phyloP scores from a whole-genome alignment of 805 yeast species.

The Cyberlindnera petersonii region DNA sequence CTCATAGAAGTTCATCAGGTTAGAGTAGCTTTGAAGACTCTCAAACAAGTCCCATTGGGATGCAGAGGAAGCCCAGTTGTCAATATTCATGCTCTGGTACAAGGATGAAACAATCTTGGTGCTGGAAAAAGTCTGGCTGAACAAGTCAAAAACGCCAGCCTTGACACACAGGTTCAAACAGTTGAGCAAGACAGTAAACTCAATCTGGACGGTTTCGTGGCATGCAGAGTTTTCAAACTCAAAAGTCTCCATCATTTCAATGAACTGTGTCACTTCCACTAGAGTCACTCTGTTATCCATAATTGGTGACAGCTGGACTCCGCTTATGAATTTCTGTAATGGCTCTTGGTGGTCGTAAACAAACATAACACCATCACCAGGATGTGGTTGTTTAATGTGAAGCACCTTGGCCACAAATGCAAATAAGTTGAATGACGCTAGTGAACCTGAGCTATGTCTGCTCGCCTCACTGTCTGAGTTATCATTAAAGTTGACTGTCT shows the following conservation, averaged over 20 bases:
- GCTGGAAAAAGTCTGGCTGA: slow-evolving; percentile 9
- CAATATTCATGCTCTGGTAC: slow-evolving; percentile 1
- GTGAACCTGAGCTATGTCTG: slow-evolving; percentile 5
- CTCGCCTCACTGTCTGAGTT: slow-evolving; percentile 17
- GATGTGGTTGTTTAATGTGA: not conserved
- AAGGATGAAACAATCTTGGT: slow-evolving; percentile 3
- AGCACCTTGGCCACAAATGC: slow-evolving; percentile 14
- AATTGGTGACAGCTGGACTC: not conserved
- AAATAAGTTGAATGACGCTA: slow-evolving; percentile 5
- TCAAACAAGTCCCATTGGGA: slow-evolving; percentile 7
- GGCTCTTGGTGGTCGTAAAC: slow-evolving; percentile 12
- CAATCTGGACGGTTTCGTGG: slow-evolving; percentile 4
- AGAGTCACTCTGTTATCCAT: slow-evolving; percentile 9
- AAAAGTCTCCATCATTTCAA: slow-evolving; percentile 8
- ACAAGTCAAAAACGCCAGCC: slow-evolving; percentile 2
- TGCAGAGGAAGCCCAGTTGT: slow-evolving; percentile 9
- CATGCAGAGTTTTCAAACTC: not conserved
- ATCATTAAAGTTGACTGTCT: not conserved
- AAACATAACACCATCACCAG: slow-evolving; percentile 7
- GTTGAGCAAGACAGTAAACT: slow-evolving; percentile 7
- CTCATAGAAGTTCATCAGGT: slow-evolving; percentile 22
- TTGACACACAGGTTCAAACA: slow-evolving; percentile 7
- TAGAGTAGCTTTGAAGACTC: slow-evolving; percentile 16
- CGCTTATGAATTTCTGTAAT: slow-evolving; percentile 2
- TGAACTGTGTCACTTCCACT: slow-evolving; percentile 8